Evolutionary conservation across 1,284 basidiomycete genomes (phyloP).

Genomic region (Marasmius oreades): DNA sequence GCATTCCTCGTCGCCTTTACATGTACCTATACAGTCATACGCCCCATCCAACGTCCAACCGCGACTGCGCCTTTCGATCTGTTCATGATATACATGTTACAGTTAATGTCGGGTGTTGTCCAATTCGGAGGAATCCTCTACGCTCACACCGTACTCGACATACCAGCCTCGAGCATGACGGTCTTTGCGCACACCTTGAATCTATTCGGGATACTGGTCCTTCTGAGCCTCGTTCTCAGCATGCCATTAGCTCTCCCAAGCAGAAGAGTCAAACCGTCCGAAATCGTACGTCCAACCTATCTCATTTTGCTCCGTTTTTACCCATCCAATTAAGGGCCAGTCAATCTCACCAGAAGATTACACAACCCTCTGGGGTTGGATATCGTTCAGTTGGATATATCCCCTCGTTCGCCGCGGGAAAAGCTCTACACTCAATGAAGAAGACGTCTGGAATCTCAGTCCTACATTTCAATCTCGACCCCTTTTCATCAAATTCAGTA

Average conservation of each 20-base stretch:
- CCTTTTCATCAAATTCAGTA: slow-evolving; percentile 59
- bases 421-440: slow-evolving; percentile 58
- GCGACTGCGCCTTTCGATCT: slow-evolving; percentile 51
- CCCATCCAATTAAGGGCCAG: slow-evolving; percentile 36
- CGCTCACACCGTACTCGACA: slow-evolving; percentile 35
- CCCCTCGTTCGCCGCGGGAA: slow-evolving; percentile 64
- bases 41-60: slow-evolving; percentile 30
- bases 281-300: slow-evolving; percentile 59
- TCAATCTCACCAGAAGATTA: slow-evolving; percentile 72
- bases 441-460: slow-evolving; percentile 71
- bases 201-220: slow-evolving; percentile 32
- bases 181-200: slow-evolving; percentile 34
- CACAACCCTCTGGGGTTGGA: slow-evolving; percentile 71
- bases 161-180: slow-evolving; percentile 32
- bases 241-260: slow-evolving; percentile 63
- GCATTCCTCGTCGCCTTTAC: slow-evolving; percentile 41
- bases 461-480: slow-evolving; percentile 66
- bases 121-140: slow-evolving; percentile 48
- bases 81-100: slow-evolving; percentile 44
- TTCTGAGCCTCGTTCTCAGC: slow-evolving; percentile 42
- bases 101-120: slow-evolving; percentile 38
- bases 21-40: slow-evolving; percentile 55
- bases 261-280: slow-evolving; percentile 37
- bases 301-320: background rate
- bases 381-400: slow-evolving; percentile 79